Evolutionary conservation across 2,329 filamentous ascomycete genomes (phyloP).

Genomic region (Hirsutella rhossiliensis): DNA sequence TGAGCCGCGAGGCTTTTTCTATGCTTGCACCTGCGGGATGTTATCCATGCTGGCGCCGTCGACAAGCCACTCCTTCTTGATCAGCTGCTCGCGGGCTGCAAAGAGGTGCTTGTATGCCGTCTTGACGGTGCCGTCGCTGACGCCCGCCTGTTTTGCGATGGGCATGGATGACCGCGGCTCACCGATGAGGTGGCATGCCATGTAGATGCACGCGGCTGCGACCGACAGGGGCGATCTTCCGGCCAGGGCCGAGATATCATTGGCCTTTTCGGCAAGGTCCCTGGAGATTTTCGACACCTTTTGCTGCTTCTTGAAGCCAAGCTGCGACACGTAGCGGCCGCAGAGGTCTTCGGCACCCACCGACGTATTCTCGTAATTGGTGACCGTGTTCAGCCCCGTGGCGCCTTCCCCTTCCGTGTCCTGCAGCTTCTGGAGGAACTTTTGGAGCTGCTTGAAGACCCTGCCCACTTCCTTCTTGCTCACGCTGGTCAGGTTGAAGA

Average conservation of each 20-base stretch:
- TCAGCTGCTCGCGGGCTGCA: constrained; percentile 57
- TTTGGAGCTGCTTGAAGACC: constrained; percentile 87
- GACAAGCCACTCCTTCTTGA: constrained; percentile 63
- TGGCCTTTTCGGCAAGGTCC: constrained; percentile 66
- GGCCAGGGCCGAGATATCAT: constrained; percentile 66
- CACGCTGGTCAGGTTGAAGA: constrained; percentile 85
- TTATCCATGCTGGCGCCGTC: constrained; percentile 61
- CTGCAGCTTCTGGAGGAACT: constrained; percentile 68
- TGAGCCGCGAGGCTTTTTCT: neutral
- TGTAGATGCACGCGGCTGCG: constrained; percentile 92
- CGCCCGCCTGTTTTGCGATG: constrained; percentile 72
- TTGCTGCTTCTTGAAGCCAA: constrained; percentile 59
- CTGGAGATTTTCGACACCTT: constrained; percentile 70
- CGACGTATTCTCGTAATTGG: constrained; percentile 63
- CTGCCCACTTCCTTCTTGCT: constrained; percentile 95
- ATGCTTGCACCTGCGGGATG: constrained; percentile 42
- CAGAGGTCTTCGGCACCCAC: constrained; percentile 78
- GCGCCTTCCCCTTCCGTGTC: constrained; percentile 38
- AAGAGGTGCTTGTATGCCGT: constrained; percentile 89
- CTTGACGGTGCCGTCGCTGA: constrained; percentile 94
- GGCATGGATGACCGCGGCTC: constrained; percentile 72
- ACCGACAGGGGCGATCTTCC: constrained; percentile 90
- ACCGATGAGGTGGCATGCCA: constrained; percentile 79
- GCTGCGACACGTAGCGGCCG: constrained; percentile 76
- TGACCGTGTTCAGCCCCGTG: constrained; percentile 41